Evolutionary conservation across 148 eudicot genomes (phyloP).

Genomic region (Nepenthes gracilis): DNA sequence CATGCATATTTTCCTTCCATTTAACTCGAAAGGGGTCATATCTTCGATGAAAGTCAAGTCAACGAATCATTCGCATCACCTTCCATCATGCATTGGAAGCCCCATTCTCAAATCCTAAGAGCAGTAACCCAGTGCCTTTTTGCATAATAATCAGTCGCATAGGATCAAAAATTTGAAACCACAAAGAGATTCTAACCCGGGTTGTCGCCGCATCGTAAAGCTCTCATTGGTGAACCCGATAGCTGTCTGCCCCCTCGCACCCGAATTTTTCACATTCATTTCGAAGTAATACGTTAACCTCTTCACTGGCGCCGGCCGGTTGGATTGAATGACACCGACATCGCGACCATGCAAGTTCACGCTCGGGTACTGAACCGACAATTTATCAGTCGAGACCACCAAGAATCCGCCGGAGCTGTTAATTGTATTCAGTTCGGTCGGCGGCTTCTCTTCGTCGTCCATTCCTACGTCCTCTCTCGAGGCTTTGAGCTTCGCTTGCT

Average conservation of each 20-base stretch:
- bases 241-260: conserved; percentile 66
- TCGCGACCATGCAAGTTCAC: conserved; percentile 75
- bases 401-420: conserved; percentile 69
- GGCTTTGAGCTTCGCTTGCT: conserved; percentile 37
- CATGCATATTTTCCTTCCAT: no score
- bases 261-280: conserved; percentile 59
- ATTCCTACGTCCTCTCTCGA: conserved; percentile 6
- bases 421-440: conserved; percentile 69
- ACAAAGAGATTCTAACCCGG: conserved; percentile 39
- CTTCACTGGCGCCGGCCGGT: conserved; percentile 64
- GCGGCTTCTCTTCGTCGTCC: conserved; percentile 25
- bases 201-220: conserved; percentile 73
- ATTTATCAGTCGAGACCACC: conserved; percentile 65
- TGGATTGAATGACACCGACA: conserved; percentile 79
- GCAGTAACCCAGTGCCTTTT: no score
- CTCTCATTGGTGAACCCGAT: conserved; percentile 71
- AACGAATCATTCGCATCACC: no score
- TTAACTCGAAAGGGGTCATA: no score
- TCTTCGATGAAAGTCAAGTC: no score
- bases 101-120: no score
- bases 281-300: conserved; percentile 64
- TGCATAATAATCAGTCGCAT: background rate
- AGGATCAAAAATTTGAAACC: background rate
- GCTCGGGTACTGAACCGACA: conserved; percentile 54
- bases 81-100: no score